Evolutionary conservation across 768 basidiomycete species (phyloP).

Genomic region (Neoboletus brunneissimus): DNA sequence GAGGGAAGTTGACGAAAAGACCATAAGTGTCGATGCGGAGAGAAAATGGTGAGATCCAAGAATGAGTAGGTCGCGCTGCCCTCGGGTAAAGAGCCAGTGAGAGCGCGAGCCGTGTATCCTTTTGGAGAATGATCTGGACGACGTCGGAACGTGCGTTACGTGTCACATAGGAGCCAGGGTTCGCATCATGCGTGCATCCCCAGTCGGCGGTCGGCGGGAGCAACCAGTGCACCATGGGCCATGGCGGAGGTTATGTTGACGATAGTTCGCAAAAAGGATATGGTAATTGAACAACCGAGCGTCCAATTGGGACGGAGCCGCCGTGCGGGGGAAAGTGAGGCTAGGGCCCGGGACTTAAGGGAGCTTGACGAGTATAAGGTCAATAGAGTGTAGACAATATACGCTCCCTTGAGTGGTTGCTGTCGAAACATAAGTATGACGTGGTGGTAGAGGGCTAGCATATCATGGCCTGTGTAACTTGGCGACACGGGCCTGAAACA

Average conservation of each 20-base stretch:
- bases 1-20: neutral
- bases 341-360: neutral
- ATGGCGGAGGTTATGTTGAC: neutral
- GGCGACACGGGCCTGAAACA: too few species aligned
- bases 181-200: neutral
- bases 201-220: neutral
- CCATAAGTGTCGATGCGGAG: neutral
- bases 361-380: neutral
- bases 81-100: neutral
- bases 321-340: neutral
- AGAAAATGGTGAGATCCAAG: neutral
- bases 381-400: neutral
- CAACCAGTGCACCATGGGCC: neutral
- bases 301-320: neutral
- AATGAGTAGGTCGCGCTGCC: neutral
- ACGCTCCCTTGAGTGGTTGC: neutral
- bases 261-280: neutral
- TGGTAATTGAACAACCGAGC: neutral
- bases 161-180: neutral
- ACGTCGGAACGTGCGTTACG: conserved; percentile 1
- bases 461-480: too few species aligned
- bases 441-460: neutral
- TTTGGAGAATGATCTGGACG: neutral
- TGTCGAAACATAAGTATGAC: neutral
- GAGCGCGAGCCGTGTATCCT: neutral